phyloP scores from a whole-genome alignment of 1,139 yeast genomes.

The Geotrichum restrictum region DNA sequence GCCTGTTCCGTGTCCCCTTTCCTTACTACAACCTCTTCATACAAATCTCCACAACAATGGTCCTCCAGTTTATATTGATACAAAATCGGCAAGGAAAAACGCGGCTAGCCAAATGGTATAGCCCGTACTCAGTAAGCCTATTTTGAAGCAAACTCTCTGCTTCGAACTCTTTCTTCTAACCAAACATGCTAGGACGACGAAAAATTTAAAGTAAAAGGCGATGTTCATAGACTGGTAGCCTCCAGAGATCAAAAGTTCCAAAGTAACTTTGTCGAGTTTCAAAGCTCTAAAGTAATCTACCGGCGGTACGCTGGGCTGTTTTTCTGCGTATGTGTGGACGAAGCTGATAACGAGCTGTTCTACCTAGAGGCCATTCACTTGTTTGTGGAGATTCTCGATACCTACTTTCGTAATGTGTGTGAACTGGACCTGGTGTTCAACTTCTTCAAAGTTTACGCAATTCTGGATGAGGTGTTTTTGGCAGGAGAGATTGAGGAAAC shows the following conservation, averaged over 20 bases:
- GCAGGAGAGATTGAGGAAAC: slow-evolving; percentile 85
- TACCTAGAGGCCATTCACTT: slow-evolving; percentile 82
- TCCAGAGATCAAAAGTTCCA: slow-evolving; percentile 82
- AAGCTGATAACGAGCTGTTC: slow-evolving; percentile 71
- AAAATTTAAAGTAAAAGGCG: slow-evolving; percentile 51
- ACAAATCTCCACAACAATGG: slow-evolving; percentile 44
- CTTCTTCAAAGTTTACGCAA: slow-evolving; percentile 85
- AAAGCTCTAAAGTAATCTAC: slow-evolving; percentile 68
- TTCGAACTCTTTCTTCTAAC: slow-evolving; percentile 27
- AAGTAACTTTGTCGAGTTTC: slow-evolving; percentile 48
- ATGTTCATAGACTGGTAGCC: slow-evolving; percentile 77
- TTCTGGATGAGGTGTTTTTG: slow-evolving; percentile 78
- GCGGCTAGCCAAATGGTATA: slow-evolving; percentile 79
- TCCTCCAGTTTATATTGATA: slow-evolving; percentile 72
- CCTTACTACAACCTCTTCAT: neutral
- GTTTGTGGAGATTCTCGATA: slow-evolving; percentile 82
- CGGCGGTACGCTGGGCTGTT: slow-evolving; percentile 89
- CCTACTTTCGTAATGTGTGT: slow-evolving; percentile 86
- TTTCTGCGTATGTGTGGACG: slow-evolving; percentile 75
- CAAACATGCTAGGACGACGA: slow-evolving; percentile 45
- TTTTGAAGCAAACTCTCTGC: too few relatives aligned
- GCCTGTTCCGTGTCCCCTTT: neutral
- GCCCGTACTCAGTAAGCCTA: slow-evolving; percentile 39
- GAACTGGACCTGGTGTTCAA: slow-evolving; percentile 93
- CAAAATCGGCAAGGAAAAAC: slow-evolving; percentile 93